phyloP scores from a whole-genome alignment of 2,329 filamentous ascomycete genomes.

The Aspergillus hiratsukae region DNA sequence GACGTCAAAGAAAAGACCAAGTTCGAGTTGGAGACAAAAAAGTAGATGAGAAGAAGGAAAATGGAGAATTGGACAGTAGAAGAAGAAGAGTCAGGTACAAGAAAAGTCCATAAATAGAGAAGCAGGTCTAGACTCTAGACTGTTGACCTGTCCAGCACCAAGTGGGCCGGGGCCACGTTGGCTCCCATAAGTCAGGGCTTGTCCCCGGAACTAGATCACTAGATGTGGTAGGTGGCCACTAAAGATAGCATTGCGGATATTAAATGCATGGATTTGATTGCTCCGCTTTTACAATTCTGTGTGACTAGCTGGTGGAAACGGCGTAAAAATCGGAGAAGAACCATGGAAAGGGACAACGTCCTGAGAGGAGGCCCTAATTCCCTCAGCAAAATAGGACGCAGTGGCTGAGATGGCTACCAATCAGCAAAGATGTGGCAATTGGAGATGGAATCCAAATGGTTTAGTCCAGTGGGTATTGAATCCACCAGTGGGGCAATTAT shows the following conservation, averaged over 20 bases:
- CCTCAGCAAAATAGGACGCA: background rate
- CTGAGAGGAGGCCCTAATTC: background rate
- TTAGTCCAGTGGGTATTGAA: background rate
- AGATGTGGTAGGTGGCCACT: background rate
- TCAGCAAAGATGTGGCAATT: background rate
- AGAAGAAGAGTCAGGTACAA: background rate
- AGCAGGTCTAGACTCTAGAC: background rate
- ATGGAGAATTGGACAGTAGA: background rate
- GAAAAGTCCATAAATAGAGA: background rate
- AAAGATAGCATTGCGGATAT: background rate
- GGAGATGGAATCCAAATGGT: background rate
- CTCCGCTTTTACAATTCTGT: background rate
- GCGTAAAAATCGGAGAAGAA: background rate
- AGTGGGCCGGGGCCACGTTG: background rate
- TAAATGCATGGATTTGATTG: background rate
- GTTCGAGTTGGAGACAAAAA: background rate
- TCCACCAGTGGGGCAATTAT: background rate
- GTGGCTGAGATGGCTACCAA: background rate
- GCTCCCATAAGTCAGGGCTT: background rate
- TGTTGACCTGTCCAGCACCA: background rate
- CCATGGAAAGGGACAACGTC: background rate
- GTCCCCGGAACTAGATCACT: background rate
- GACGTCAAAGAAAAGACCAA: background rate
- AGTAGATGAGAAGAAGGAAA: background rate
- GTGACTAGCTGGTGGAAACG: background rate